phyloP scores from a whole-genome alignment of 2,329 filamentous ascomycete genomes.

The Mollisia scopiformis region DNA sequence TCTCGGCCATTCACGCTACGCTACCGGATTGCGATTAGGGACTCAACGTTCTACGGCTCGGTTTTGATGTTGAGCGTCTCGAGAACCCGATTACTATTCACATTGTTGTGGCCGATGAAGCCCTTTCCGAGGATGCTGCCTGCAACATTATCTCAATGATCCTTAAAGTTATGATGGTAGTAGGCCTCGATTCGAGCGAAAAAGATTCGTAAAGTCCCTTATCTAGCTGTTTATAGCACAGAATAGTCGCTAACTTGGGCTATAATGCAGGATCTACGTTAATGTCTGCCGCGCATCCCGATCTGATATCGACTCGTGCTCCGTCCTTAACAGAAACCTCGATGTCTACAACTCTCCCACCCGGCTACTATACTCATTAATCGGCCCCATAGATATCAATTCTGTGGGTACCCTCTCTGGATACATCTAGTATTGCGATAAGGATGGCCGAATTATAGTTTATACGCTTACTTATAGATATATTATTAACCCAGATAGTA shows the following conservation, averaged over 20 bases:
- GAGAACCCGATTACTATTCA: neutral
- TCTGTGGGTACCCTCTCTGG: neutral
- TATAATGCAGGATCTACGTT: neutral
- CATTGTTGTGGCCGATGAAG: neutral
- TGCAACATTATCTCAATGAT: neutral
- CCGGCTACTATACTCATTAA: neutral
- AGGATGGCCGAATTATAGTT: neutral
- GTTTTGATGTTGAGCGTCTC: neutral
- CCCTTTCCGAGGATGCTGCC: neutral
- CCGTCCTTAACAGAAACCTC: neutral
- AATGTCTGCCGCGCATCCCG: neutral
- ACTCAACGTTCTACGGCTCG: neutral
- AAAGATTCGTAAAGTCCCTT: neutral
- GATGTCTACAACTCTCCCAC: neutral
- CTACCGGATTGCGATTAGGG: neutral
- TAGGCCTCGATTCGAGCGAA: neutral
- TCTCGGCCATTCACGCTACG: neutral
- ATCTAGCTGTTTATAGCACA: neutral
- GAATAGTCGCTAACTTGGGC: neutral
- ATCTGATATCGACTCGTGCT: neutral
- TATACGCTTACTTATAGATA: neutral
- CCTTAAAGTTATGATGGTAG: neutral
- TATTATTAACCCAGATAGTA: neutral
- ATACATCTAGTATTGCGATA: neutral
- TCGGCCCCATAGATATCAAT: neutral